phyloP scores from a whole-genome alignment of 176 grass and related monocot species.

The Alloteropsis semialata region DNA sequence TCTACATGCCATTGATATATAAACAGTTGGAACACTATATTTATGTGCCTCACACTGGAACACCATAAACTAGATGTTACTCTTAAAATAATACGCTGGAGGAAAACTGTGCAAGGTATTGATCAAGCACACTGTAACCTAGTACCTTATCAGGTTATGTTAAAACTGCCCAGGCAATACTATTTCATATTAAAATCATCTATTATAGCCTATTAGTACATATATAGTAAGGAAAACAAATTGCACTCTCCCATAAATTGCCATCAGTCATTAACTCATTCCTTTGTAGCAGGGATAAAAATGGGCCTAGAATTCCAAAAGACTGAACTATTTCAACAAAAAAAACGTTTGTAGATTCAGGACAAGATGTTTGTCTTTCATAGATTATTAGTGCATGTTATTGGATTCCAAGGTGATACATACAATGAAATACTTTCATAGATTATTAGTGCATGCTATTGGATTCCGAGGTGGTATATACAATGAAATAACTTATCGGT shows the following conservation, averaged over 20 bases:
- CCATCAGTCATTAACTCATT: not conserved
- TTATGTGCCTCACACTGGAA: not conserved
- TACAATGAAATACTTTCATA: not conserved
- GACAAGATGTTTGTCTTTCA: not conserved
- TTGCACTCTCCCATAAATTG: not conserved
- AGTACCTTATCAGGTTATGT: not conserved
- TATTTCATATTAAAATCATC: not conserved
- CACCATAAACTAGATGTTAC: not conserved
- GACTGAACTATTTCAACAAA: not conserved
- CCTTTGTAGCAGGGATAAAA: not conserved
- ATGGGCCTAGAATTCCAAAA: not conserved
- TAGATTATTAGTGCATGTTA: not conserved
- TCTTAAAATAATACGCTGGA: not conserved
- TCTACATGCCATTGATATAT: not conserved
- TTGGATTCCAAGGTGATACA: not conserved
- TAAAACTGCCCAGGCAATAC: not conserved
- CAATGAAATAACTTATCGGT: not conserved
- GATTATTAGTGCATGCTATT: not conserved
- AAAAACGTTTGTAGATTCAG: not conserved
- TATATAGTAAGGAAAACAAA: slow-evolving; percentile 4
- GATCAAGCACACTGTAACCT: not conserved
- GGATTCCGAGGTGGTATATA: not conserved
- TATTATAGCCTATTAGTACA: not conserved
- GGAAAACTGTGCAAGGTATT: not conserved
- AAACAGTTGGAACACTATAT: not conserved